These are phyloP conservation scores for Capsella rubella DNA, from an alignment of 441 rosid species.

Conservation along the genomic window DNA sequence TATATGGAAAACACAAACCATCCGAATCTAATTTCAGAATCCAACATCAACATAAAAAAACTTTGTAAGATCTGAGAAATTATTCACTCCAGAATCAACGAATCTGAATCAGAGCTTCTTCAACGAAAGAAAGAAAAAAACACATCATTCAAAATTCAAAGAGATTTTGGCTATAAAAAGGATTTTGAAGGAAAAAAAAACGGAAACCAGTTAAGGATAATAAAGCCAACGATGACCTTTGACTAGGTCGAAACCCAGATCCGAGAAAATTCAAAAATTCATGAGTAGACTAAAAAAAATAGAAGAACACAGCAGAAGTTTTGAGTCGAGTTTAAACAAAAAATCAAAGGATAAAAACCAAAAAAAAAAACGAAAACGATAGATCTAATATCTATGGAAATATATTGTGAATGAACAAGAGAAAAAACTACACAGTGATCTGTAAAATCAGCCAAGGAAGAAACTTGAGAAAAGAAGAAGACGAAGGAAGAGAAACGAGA, in stretches of 20 bases:
- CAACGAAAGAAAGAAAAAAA: neutral
- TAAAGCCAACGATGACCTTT: conserved; percentile 24
- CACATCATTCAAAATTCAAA: conserved; percentile 15
- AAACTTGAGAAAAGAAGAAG: conserved; percentile 6
- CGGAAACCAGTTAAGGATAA: conserved; percentile 10
- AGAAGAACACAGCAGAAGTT: neutral
- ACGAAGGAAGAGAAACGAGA: neutral
- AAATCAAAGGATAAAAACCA: no score
- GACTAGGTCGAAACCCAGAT: conserved; percentile 34
- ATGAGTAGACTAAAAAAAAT: neutral
- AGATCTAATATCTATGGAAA: conserved; percentile 30
- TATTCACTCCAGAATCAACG: neutral
- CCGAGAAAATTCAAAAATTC: conserved; percentile 24
- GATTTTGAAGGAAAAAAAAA: neutral
- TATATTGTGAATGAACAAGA: neutral
- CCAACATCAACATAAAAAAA: neutral
- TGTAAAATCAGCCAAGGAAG: neutral
- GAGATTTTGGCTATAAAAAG: neutral
- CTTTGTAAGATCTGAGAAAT: conserved; percentile 27
- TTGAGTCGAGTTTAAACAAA: conserved; percentile 5
- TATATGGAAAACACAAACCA: neutral
- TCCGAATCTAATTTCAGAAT: neutral
- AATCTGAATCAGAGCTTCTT: conserved; percentile 13
- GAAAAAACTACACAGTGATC: neutral
- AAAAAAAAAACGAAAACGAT: neutral